A percentile compares a stretch with the other conserved stretches of the same genome.
Evolutionary conservation across 2,329 filamentous ascomycete species (phyloP).

Genomic region (Colletotrichum sp.): DNA sequence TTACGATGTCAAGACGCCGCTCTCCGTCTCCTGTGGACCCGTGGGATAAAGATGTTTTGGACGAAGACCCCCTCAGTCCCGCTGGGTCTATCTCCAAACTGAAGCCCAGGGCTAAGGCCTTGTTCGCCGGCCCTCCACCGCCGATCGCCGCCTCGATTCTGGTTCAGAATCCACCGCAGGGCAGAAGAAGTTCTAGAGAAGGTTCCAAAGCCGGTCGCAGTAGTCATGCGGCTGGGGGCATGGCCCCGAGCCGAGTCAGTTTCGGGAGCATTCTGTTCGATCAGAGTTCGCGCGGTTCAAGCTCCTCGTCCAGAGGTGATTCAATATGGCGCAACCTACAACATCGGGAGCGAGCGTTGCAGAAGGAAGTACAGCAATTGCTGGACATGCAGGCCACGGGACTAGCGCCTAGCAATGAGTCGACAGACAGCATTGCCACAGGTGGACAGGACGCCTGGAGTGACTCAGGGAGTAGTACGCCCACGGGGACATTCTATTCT

Average conservation of each 20-base stretch:
- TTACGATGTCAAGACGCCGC: conserved; percentile 6
- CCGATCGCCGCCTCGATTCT: conserved; percentile 52
- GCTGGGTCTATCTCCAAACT: conserved; percentile 35
- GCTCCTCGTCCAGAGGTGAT: conserved; percentile 33
- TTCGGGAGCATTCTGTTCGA: conserved; percentile 45
- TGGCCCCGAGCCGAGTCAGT: conserved; percentile 12
- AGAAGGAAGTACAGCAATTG: conserved; percentile 51
- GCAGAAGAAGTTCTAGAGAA: neutral
- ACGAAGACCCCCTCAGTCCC: conserved; percentile 23
- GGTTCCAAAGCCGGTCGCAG: neutral
- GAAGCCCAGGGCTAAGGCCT: conserved; percentile 33
- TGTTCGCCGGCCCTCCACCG: conserved; percentile 56
- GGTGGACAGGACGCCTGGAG: conserved; percentile 37
- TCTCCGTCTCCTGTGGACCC: conserved; percentile 5
- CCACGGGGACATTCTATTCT: conserved; percentile 44
- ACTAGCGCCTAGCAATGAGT: conserved; percentile 40
- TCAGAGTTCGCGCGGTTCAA: conserved; percentile 26
- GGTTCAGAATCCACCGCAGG: conserved; percentile 25
- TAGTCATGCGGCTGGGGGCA: neutral
- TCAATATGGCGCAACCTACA: conserved; percentile 52
- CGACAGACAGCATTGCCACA: conserved; percentile 4
- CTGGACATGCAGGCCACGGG: conserved; percentile 55
- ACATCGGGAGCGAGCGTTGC: conserved; percentile 49
- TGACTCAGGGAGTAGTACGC: conserved; percentile 46
- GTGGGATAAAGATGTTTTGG: neutral